These are phyloP conservation scores for Plasmodium vinckei DNA, from an alignment of 169 alveolate species.

Conservation along the genomic window DNA sequence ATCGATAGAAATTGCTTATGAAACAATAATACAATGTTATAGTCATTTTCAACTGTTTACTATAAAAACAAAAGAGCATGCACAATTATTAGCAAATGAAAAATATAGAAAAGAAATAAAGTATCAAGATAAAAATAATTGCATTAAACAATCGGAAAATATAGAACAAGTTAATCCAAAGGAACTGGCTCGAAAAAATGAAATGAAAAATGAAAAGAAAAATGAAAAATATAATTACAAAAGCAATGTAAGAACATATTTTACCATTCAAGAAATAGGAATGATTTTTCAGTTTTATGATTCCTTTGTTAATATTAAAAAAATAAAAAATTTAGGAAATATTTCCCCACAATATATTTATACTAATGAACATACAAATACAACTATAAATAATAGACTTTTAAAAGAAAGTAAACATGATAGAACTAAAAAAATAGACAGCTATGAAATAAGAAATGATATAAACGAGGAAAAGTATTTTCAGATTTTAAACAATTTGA, in stretches of 20 bases:
- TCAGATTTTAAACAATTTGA: background rate
- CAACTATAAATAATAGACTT: too few relatives aligned
- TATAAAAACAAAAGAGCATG: slow-evolving; percentile 1
- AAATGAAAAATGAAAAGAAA: background rate
- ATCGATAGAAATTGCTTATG: background rate
- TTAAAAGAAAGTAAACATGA: too few relatives aligned
- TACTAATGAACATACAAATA: too few relatives aligned
- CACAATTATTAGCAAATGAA: background rate
- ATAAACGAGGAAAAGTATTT: too few relatives aligned
- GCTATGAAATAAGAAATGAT: too few relatives aligned
- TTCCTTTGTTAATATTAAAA: background rate
- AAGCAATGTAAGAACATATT: slow-evolving; percentile 9
- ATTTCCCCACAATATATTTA: background rate
- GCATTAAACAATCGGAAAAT: background rate
- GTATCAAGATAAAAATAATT: background rate
- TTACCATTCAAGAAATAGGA: slow-evolving; percentile 67
- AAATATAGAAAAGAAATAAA: background rate
- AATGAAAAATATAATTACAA: background rate
- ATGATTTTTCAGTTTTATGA: slow-evolving; percentile 64
- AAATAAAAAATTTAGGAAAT: background rate
- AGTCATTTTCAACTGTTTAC: background rate
- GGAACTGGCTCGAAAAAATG: background rate
- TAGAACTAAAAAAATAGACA: too few relatives aligned
- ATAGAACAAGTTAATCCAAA: background rate
- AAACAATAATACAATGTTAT: background rate